Evolutionary conservation across 73 alveolate species (phyloP).

Genomic region (Loxodes magnus): DNA sequence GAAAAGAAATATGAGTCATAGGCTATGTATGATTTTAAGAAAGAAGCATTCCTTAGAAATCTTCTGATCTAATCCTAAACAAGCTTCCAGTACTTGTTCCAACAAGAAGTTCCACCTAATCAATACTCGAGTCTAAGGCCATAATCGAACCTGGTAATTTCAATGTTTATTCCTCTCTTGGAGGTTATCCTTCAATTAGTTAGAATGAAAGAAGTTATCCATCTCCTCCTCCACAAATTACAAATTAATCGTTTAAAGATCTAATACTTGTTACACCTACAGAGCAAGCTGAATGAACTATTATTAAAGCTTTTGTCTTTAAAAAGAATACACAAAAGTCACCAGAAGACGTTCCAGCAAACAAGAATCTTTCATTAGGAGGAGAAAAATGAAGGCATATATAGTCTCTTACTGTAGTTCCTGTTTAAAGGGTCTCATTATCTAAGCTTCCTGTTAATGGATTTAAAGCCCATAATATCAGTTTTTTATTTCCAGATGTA

Average conservation of each 20-base stretch:
- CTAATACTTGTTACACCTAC: slow-evolving; percentile 78
- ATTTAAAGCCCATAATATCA: slow-evolving; percentile 80
- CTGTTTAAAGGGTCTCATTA: slow-evolving; percentile 71
- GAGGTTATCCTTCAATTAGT: slow-evolving; percentile 63
- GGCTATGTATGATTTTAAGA: slow-evolving; percentile 89
- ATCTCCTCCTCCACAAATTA: slow-evolving; percentile 91
- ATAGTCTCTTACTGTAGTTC: slow-evolving; percentile 77
- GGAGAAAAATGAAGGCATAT: slow-evolving; percentile 77
- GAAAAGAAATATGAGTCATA: slow-evolving; percentile 57
- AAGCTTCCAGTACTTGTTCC: slow-evolving; percentile 87
- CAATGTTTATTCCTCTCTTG: slow-evolving; percentile 21
- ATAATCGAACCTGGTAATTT: slow-evolving; percentile 50
- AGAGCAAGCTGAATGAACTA: slow-evolving; percentile 78
- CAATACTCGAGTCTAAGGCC: slow-evolving; percentile 65
- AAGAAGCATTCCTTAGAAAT: slow-evolving; percentile 66
- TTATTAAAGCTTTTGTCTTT: slow-evolving; percentile 56
- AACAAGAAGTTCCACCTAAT: slow-evolving; percentile 65
- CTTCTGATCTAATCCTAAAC: slow-evolving; percentile 69
- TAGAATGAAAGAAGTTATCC: too few species aligned
- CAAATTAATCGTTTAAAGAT: slow-evolving; percentile 55
- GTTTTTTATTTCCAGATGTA: slow-evolving; percentile 78
- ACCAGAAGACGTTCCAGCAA: slow-evolving; percentile 92
- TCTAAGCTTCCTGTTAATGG: slow-evolving; percentile 76
- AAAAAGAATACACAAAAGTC: slow-evolving; percentile 56
- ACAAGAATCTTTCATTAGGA: slow-evolving; percentile 75